phyloP scores from a whole-genome alignment of 805 yeast genomes.

The Ogataea ganodermae region DNA sequence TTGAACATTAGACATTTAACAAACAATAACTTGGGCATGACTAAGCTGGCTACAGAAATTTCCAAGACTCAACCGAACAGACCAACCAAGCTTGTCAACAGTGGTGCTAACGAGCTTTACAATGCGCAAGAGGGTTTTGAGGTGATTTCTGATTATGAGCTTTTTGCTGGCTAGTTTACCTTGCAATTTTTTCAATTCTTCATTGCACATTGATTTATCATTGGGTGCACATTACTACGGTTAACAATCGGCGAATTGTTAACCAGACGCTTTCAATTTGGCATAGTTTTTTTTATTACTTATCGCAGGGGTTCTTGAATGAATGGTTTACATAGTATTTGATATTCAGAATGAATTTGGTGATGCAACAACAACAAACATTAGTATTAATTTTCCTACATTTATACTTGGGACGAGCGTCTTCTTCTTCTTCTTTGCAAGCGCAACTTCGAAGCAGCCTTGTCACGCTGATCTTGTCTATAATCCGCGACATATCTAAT shows the following conservation, averaged over 20 bases:
- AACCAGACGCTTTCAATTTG: not conserved
- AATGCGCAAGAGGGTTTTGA: not conserved
- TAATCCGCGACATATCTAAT: conserved; percentile 12
- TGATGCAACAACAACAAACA: too few species aligned
- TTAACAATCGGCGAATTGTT: conserved; percentile 1
- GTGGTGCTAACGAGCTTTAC: conserved; percentile 6
- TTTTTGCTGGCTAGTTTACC: conserved; percentile 1
- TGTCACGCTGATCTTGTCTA: conserved; percentile 6
- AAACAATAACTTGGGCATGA: conserved; percentile 4
- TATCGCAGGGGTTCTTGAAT: not conserved
- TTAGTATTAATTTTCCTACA: too few species aligned
- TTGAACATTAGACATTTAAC: conserved; percentile 7
- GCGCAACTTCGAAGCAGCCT: not conserved
- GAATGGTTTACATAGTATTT: not conserved
- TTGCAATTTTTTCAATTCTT: not conserved
- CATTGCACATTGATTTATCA: not conserved
- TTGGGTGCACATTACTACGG: not conserved
- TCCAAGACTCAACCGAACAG: conserved; percentile 1
- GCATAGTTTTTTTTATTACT: not conserved
- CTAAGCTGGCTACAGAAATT: not conserved
- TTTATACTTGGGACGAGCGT: not conserved
- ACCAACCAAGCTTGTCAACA: conserved; percentile 2
- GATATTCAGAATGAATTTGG: not conserved
- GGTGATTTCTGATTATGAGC: not conserved
- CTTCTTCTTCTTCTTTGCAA: not conserved